Evolutionary conservation across 2,329 filamentous ascomycete species (phyloP), one percentile per base, ranked within the genome.

Genomic region (Fusarium odoratissimum): DNA sequence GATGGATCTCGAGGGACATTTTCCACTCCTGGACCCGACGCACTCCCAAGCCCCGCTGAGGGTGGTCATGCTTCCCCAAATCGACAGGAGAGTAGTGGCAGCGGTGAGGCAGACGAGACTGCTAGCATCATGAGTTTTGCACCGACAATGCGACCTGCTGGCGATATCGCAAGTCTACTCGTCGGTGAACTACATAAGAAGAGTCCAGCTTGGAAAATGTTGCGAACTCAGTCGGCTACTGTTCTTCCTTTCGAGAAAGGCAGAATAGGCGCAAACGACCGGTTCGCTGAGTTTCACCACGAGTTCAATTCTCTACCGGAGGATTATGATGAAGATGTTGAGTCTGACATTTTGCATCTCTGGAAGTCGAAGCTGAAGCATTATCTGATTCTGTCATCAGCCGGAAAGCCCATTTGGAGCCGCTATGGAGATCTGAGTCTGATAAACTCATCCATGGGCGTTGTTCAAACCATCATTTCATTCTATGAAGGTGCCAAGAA

Each of bases 301-400:
- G 95, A 98, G 79, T 97, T 98, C 75, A 91, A 95, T 67, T 85
- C 90, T 31, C 86, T 97, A 44, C 91, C 91, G 2, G 88, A 91
- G 11, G 86, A 85, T 33, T 74, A 78, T 11, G 79, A 82, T 60
- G 80, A 82, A 51, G 79, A 82, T 38, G 80, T 83, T 67, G 82
- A 80, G 51, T 88, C 90, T 60, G 89, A 86, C 51, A 84, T 94
- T 31, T 85, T 97, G 44, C 84, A 85, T 21, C 86, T 91, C 71
- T 99, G 95, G 95, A 96, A 95, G 80, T 90, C 92, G 41, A 98
- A 98, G 84, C 87, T 95, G 71, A 99, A 99, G 82, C 96, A 99
- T 82, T 99, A 97, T 81, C 90, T 99, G 83, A 97, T 99, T 77
- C 86, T 99, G 3, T 98, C 96, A 5, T 95, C 95, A 19, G 95